A percentile compares a stretch with the other conserved stretches of the same genome.
phyloP scores from a whole-genome alignment of 192 early-diverging fungal genomes.

The Linnemannia hyalina region DNA sequence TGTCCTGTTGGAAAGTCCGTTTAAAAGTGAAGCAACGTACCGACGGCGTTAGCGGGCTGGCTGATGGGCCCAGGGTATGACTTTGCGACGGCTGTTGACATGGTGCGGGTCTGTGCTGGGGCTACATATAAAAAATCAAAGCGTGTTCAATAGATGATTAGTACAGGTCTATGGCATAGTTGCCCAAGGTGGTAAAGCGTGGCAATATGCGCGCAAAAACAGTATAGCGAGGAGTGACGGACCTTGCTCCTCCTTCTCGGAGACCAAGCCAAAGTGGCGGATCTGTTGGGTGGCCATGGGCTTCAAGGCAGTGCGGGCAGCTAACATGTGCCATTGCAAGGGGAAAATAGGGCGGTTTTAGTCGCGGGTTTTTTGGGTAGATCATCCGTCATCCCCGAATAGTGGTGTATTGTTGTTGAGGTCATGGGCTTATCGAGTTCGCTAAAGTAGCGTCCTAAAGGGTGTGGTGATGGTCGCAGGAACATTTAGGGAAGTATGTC shows the following conservation, averaged over 20 bases:
- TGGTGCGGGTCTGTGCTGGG: constrained; percentile 39
- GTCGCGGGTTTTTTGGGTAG: not conserved
- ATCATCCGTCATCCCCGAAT: not conserved
- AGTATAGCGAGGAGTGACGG: not conserved
- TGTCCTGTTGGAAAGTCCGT: not conserved
- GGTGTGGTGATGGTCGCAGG: not conserved
- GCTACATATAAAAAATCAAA: not conserved
- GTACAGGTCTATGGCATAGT: too few relatives aligned
- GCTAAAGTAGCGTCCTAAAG: not conserved
- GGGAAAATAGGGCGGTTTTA: not conserved
- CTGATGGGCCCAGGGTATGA: constrained; percentile 55
- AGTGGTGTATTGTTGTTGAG: not conserved
- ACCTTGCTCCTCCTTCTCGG: constrained; percentile 57
- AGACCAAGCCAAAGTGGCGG: constrained; percentile 53
- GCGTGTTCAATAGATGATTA: not conserved
- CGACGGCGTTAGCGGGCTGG: constrained; percentile 54
- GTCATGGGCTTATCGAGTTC: not conserved
- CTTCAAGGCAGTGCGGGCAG: constrained; percentile 52
- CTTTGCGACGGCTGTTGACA: constrained; percentile 56
- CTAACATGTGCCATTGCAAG: constrained; percentile 2
- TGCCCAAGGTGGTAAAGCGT: too few relatives aligned
- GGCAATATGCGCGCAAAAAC: not conserved
- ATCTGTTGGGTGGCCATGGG: constrained; percentile 52
- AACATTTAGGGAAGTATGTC: not conserved
- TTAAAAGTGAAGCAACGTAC: constrained; percentile 19